Evolutionary conservation across 495 filamentous ascomycete species (phyloP), one percentile per base, ranked within the genome.

Genomic region (Penicillium robsamsonii): DNA sequence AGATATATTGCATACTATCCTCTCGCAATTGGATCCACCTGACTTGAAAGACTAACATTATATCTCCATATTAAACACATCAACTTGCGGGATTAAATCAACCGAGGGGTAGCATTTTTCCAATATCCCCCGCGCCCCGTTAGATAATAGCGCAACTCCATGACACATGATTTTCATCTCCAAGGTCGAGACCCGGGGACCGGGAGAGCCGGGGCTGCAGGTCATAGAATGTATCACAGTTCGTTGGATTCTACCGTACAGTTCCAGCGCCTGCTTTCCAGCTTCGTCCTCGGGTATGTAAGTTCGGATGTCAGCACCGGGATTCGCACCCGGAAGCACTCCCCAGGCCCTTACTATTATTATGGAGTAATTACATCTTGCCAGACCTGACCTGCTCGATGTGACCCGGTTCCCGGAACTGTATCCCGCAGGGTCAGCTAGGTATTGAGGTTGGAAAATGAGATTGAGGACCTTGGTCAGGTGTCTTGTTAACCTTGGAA

Each of bases 141-240:
- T 67, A 67, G 46, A 50, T 67, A 67, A 67, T 67, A 55, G 58
- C 49, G 35, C 51, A 38, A 30, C 47, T 41, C 17, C 33, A 67
- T 67, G 62, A 67, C 65, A 67, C 65, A 67, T 67, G 48, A 65
- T 56, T 60, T 60, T 55, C 56, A 17, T 7, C 13, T n/a, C 10
- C 31, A 37, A 13, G 64, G 62, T 62, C 64, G 25, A 29, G 64
- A 62, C 64, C 58, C 43, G 49, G 51, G 48, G 37, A 27, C 50
- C 45, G 42, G 22, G 22, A 22, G 22, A 41, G 46, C 48, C 45
- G 51, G 25, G 25, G n/a, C n/a, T n/a, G n/a, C n/a, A n/a, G n/a
- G n/a, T n/a, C n/a, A n/a, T n/a, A n/a, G n/a, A n/a, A 22, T 22
- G 22, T 22, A 22, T 22, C 22, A 22, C 22, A 22, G 22, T 22